These are phyloP conservation scores for Ormosia emarginata DNA, from an alignment of 306 rosid genomes.

Conservation along the genomic window DNA sequence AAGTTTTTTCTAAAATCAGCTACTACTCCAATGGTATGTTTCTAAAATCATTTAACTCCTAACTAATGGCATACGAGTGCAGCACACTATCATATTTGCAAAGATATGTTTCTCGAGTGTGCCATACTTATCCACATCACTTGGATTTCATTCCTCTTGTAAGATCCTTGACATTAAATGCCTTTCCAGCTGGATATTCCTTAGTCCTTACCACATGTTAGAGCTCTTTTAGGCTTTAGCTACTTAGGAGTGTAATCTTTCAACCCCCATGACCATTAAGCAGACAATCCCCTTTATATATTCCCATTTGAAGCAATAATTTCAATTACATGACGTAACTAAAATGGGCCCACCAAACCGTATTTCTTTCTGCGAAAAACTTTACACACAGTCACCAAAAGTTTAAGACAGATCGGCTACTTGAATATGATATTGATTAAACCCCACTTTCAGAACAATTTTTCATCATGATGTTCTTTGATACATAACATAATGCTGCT, in stretches of 20 bases:
- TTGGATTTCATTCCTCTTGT: slow-evolving; percentile 20
- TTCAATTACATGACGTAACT: slow-evolving; percentile 27
- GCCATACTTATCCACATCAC: slow-evolving; percentile 28
- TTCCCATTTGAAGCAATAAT: slow-evolving; percentile 42
- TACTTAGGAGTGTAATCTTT: slow-evolving; percentile 17
- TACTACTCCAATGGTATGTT: slow-evolving; percentile 7
- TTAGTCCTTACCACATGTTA: slow-evolving; percentile 38
- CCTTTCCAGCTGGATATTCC: slow-evolving; percentile 32
- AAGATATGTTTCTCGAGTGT: slow-evolving; percentile 16
- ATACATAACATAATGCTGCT: background rate
- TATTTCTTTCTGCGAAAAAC: slow-evolving; percentile 23
- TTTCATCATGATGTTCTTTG: slow-evolving; percentile 20
- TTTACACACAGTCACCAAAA: slow-evolving; percentile 10
- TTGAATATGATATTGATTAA: slow-evolving; percentile 22
- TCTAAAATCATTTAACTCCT: background rate
- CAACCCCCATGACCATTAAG: slow-evolving; percentile 25
- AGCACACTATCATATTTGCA: slow-evolving; percentile 17
- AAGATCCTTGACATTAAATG: slow-evolving; percentile 28
- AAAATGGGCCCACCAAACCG: slow-evolving; percentile 23
- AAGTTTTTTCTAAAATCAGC: background rate
- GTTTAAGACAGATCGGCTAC: slow-evolving; percentile 34
- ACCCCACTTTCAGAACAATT: slow-evolving; percentile 13
- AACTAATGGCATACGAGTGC: background rate
- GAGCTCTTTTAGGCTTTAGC: slow-evolving; percentile 29
- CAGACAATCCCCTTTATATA: slow-evolving; percentile 26